Percentiles rank a stretch among this genome's conserved stretches.
phyloP scores from a whole-genome alignment of 2,329 filamentous ascomycete genomes.

The Dothidotthia symphoricarpi region DNA sequence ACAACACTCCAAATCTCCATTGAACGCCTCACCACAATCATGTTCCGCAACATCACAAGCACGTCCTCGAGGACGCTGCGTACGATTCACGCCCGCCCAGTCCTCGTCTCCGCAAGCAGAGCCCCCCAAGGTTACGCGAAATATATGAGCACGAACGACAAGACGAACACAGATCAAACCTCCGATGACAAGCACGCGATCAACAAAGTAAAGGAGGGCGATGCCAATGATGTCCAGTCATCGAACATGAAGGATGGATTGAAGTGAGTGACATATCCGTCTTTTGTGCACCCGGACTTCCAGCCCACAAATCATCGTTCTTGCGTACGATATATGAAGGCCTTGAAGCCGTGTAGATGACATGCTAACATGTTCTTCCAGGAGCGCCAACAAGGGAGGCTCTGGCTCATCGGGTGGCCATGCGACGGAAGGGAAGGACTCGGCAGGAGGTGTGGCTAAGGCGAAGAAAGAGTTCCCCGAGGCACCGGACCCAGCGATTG shows the following conservation, averaged over 20 bases:
- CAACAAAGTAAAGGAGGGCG: constrained; percentile 32
- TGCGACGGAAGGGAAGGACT: constrained; percentile 43
- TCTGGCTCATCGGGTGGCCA: constrained; percentile 33
- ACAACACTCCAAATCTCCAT: too few relatives aligned
- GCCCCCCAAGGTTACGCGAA: constrained; percentile 15
- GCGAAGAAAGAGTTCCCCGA: constrained; percentile 51
- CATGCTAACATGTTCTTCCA: constrained; percentile 8
- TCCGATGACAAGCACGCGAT: constrained; percentile 31
- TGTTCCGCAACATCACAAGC: constrained; percentile 14
- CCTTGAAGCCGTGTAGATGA: too few relatives aligned
- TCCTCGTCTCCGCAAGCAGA: constrained; percentile 15
- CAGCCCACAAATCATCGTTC: too few relatives aligned
- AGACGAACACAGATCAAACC: constrained; percentile 23
- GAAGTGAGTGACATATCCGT: constrained; percentile 31
- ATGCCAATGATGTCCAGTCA: constrained; percentile 38
- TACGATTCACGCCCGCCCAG: constrained; percentile 8
- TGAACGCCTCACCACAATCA: constrained; percentile 1
- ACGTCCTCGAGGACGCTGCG: constrained; percentile 9
- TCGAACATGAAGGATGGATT: constrained; percentile 29
- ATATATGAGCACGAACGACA: constrained; percentile 19
- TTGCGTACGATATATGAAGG: background rate
- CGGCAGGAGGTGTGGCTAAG: constrained; percentile 37
- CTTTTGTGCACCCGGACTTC: too few relatives aligned
- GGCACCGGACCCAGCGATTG: constrained; percentile 48
- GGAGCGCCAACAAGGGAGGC: constrained; percentile 27